Percentiles rank a stretch among this genome's conserved stretches.
These are phyloP conservation scores for Epicoccum nigrum DNA, from an alignment of 2,329 filamentous ascomycete species.

Conservation along the genomic window DNA sequence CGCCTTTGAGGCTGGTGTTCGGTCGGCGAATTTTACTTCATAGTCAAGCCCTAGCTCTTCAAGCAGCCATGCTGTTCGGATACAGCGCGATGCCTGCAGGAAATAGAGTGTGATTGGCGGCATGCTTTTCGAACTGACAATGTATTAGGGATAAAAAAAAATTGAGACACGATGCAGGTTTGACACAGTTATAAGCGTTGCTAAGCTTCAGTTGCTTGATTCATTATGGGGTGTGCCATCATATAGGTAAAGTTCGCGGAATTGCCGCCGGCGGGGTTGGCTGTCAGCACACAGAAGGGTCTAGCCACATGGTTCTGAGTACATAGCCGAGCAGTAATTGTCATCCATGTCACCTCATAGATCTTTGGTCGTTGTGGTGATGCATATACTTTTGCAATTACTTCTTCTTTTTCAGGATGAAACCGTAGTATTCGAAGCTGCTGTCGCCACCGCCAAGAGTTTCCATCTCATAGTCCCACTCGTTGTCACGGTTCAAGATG, in stretches of 20 bases:
- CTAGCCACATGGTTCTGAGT: not conserved
- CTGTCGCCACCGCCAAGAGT: conserved; percentile 22
- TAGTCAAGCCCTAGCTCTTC: conserved; percentile 54
- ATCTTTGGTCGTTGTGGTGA: not conserved
- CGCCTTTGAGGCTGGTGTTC: conserved; percentile 48
- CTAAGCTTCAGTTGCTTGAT: not conserved
- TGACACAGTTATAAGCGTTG: not conserved
- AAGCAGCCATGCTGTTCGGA: conserved; percentile 55
- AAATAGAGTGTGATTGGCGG: conserved; percentile 54
- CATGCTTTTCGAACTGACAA: conserved; percentile 12
- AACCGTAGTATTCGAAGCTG: conserved; percentile 20
- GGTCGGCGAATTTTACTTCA: conserved; percentile 48
- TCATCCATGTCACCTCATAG: not conserved
- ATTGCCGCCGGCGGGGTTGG: conserved; percentile 16
- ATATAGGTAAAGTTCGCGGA: conserved; percentile 18
- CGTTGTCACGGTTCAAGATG: conserved; percentile 26
- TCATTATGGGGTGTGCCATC: conserved; percentile 9
- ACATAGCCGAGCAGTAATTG: conserved; percentile 5
- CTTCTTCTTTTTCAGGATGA: conserved; percentile 8
- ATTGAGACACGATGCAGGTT: not conserved
- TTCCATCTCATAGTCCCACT: conserved; percentile 31
- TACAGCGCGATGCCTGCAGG: conserved; percentile 54
- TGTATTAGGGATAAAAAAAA: not conserved
- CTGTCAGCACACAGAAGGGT: conserved; percentile 5
- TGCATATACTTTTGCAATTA: not conserved